Base-by-base conservation (phyloP, 2,329 filamentous ascomycete species). In the Metarhizium humberi region DNA sequence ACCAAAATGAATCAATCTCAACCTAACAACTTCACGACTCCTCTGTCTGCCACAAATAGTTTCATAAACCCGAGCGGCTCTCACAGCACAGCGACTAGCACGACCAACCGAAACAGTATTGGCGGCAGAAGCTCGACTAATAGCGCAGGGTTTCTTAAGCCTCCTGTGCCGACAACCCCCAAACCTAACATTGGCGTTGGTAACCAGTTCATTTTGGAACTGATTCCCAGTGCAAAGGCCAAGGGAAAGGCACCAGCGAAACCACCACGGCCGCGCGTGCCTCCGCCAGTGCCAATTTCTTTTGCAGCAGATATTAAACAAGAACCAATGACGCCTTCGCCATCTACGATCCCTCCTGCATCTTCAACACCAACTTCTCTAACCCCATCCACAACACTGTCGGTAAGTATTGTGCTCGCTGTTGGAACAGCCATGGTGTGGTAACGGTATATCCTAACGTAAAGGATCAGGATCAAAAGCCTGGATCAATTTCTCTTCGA, bases 161-260 rank as follows among this genome's bases (percentile, higher is more conserved):
- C 73, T 6, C 71, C 72, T 1, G 62, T 72, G 10, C 71, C 72
- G 32, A 68, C 71, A 36, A 71, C 68, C 38, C 68, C 70, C 10
- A 75, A 74, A 57, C 68, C 72, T 11, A 62, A 67, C 34, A 63
- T 72, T 54, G 67, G 64, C 50, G 58, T 60, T 29, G 64, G 64
- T 14, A 71, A 63, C 52, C 71, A 73, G 55, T 66, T 72, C 50
- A 68, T 72, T 30, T 57, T 72, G 53, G 70, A 73, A 54, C 64
- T 71, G 54, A 69, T 69, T 55, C 63, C 66, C 4, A 58, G 56
- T 16, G 59, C 63, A 25, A 69, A 66, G 43, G 59, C 60, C n/a
- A 71, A 71, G 55, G 68, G 64, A 11, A 72, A 71, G 50, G 64
- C 67, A 25, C 64, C 67, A 8, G 64, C 61, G 1, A 72, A 70